phyloP scores from a whole-genome alignment of 2,329 filamentous ascomycete genomes.

The Neoarthrinium moseri region DNA sequence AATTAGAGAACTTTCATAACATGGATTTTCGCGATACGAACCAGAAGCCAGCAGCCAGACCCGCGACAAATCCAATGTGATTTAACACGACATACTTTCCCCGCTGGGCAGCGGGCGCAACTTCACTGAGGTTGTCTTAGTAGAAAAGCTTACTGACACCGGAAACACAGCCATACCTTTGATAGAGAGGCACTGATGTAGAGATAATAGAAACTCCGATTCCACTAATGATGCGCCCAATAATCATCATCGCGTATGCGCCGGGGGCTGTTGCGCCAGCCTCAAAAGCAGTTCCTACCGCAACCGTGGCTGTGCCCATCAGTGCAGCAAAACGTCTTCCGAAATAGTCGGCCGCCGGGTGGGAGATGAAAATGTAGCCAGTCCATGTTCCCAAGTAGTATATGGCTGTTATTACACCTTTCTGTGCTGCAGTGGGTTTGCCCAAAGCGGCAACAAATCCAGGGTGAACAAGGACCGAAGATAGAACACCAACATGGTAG shows the following conservation, averaged over 20 bases:
- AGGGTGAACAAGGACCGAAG: slow-evolving; percentile 54
- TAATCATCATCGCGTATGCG: slow-evolving; percentile 46
- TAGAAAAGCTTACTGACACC: neutral
- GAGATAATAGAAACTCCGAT: slow-evolving; percentile 54
- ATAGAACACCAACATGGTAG: slow-evolving; percentile 58
- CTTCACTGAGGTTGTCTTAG: slow-evolving; percentile 40
- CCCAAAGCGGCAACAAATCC: slow-evolving; percentile 49
- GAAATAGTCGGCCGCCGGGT: slow-evolving; percentile 47
- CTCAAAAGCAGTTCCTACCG: slow-evolving; percentile 48
- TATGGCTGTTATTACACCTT: slow-evolving; percentile 52
- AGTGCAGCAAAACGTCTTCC: slow-evolving; percentile 52
- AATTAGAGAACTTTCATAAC: neutral
- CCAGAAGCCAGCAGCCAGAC: slow-evolving; percentile 55
- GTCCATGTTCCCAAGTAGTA: slow-evolving; percentile 58
- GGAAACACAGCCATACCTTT: slow-evolving; percentile 38
- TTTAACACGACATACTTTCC: slow-evolving; percentile 59
- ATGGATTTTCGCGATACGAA: slow-evolving; percentile 26
- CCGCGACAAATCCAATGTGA: slow-evolving; percentile 56
- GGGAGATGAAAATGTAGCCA: slow-evolving; percentile 54
- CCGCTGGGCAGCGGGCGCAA: slow-evolving; percentile 51
- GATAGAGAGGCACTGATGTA: slow-evolving; percentile 56
- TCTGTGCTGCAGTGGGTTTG: slow-evolving; percentile 41
- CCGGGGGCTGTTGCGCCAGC: slow-evolving; percentile 37
- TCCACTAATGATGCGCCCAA: slow-evolving; percentile 51
- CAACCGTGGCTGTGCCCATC: slow-evolving; percentile 43